Conservation (phyloP, 192 early-diverging fungal genomes). For the Coemansia sp. region DNA sequence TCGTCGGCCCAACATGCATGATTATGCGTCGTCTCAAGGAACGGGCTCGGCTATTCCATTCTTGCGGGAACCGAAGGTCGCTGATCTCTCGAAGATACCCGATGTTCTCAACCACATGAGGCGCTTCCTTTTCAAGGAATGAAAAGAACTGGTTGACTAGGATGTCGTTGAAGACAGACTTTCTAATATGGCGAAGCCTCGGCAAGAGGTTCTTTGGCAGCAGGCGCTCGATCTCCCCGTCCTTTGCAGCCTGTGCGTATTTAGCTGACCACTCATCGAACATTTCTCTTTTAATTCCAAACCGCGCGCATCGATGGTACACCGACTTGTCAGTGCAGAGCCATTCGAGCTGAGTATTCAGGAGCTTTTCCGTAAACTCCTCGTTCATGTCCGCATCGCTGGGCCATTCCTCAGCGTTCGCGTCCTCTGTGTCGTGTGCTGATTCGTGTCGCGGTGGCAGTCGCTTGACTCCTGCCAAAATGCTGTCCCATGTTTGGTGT, state of each 20-base stretch:
- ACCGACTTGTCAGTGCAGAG: slow-evolving; percentile 12
- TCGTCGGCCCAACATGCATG: slow-evolving; percentile 95
- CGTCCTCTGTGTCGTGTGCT: not conserved
- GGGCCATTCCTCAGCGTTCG: slow-evolving; percentile 16
- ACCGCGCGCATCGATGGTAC: slow-evolving; percentile 31
- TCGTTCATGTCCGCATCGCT: slow-evolving; percentile 38
- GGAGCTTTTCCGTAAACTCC: slow-evolving; percentile 21
- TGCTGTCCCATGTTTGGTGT: not conserved
- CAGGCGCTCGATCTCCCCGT: slow-evolving; percentile 26
- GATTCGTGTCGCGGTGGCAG: not conserved
- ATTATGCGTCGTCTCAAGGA: slow-evolving; percentile 76
- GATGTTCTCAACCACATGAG: slow-evolving; percentile 47
- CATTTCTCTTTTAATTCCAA: slow-evolving; percentile 30
- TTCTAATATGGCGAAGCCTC: slow-evolving; percentile 24
- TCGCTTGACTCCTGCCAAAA: not conserved
- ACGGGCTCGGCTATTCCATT: slow-evolving; percentile 76
- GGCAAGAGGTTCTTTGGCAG: slow-evolving; percentile 22
- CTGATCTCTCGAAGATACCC: slow-evolving; percentile 60
- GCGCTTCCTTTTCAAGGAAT: slow-evolving; percentile 52
- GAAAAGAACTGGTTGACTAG: slow-evolving; percentile 47
- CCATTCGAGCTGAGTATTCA: slow-evolving; percentile 13
- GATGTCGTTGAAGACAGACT: slow-evolving; percentile 18
- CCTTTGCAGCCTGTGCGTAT: slow-evolving; percentile 19
- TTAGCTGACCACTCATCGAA: slow-evolving; percentile 37
- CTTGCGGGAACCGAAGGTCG: slow-evolving; percentile 76